phyloP scores from a whole-genome alignment of 2,329 filamentous ascomycete species.

The Fusarium hainanense region DNA sequence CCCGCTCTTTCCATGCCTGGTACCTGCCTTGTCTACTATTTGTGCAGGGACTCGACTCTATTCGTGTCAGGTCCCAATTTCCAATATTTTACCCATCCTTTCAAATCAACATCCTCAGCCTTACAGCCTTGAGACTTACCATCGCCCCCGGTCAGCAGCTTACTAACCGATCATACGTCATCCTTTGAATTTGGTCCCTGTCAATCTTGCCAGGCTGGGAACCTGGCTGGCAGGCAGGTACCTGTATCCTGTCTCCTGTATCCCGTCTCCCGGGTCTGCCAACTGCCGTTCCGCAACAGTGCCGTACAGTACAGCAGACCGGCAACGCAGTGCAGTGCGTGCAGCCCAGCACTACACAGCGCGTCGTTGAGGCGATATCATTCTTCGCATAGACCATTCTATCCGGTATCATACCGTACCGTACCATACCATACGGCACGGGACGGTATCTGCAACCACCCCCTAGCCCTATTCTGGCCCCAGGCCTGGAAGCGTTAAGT shows the following conservation, averaged over 20 bases:
- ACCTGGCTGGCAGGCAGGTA: conserved; percentile 33
- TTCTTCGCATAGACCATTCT: neutral
- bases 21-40: conserved; percentile 6
- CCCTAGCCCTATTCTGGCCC: conserved; percentile 29
- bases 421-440: conserved; percentile 1
- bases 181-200: conserved; percentile 28
- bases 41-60: neutral
- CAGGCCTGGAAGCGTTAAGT: conserved; percentile 24
- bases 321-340: neutral
- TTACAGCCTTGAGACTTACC: conserved; percentile 13
- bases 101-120: conserved; percentile 31
- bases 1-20: conserved; percentile 12
- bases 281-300: conserved; percentile 16
- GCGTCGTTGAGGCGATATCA: neutral
- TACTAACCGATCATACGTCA: conserved; percentile 43
- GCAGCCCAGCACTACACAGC: conserved; percentile 2
- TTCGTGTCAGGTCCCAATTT: conserved; percentile 14
- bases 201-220: conserved; percentile 27
- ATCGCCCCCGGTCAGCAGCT: conserved; percentile 38
- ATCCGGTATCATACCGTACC: neutral
- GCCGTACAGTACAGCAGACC: neutral
- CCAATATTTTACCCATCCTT: conserved; percentile 36
- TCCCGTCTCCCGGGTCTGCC: conserved; percentile 25
- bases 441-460: conserved; percentile 29
- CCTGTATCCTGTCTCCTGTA: neutral